Evolutionary conservation across 2,329 filamentous ascomycete species (phyloP).

Genomic region (Tolypocladium album): DNA sequence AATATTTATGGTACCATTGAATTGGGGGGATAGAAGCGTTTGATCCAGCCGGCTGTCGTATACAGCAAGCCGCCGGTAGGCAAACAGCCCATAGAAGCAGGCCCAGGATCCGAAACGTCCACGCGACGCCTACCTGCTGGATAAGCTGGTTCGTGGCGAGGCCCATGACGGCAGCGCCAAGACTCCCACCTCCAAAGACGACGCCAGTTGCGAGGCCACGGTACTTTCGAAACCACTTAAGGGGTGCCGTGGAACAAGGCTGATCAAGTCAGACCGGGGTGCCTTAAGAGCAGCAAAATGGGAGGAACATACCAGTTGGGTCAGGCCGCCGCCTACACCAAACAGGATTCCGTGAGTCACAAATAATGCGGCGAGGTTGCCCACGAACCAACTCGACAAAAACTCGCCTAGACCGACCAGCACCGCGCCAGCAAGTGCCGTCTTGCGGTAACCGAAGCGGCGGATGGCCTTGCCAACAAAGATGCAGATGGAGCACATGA

Average conservation of each 20-base stretch:
- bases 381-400: slow-evolving; percentile 13
- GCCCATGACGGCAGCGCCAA: slow-evolving; percentile 16
- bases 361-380: slow-evolving; percentile 11
- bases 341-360: slow-evolving; percentile 15
- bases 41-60: slow-evolving; percentile 6
- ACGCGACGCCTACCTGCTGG: slow-evolving; percentile 10
- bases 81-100: slow-evolving; percentile 16
- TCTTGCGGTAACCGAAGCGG: slow-evolving; percentile 10
- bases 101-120: slow-evolving; percentile 16
- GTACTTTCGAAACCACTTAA: slow-evolving; percentile 14
- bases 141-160: slow-evolving; percentile 12
- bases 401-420: slow-evolving; percentile 16
- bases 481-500: slow-evolving; percentile 15
- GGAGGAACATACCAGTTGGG: slow-evolving; percentile 11
- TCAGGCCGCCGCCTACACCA: slow-evolving; percentile 16
- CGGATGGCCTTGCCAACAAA: slow-evolving; percentile 12
- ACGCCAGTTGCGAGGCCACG: slow-evolving; percentile 16
- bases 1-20: slow-evolving; percentile 10
- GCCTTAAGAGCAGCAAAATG: neutral
- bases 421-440: slow-evolving; percentile 11
- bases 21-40: slow-evolving; percentile 7
- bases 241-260: slow-evolving; percentile 15
- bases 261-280: neutral
- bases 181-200: slow-evolving; percentile 15
- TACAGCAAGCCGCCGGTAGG: slow-evolving; percentile 14